Evolutionary conservation across 768 basidiomycete species (phyloP), one percentile per base, ranked within the genome.

Genomic region (Lactarius indigo): DNA sequence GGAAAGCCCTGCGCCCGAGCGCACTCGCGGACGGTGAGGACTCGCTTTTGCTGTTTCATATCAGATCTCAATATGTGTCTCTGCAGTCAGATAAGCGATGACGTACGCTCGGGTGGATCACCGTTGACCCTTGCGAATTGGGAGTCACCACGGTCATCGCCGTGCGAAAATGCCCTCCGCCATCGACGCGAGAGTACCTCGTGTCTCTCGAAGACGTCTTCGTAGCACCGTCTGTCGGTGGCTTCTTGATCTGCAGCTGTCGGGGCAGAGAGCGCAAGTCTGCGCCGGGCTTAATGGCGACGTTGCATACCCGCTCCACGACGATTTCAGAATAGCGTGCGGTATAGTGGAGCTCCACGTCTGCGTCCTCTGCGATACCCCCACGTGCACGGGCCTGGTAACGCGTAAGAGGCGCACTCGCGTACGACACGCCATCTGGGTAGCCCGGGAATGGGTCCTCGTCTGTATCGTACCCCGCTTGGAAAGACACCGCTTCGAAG

Each of bases 1-100:
- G 89, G 89, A 70, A 93, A 92, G 0, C 91, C 91, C 76, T 93
- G 91, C 0, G 87, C 84, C 28, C 91, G 82, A 20, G 90, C 90
- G 23, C 64, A 68, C 55, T 67, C 60, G 13, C 68, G 61, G n/a
- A 64, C 64, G 31, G 65, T 64, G 47, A 90, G 72, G 30, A 90
- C 82, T 8, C 91, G 84, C 69, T 85, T 85, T 88, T 92, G 89
- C 87, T 92, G 70, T 50, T 18, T 6, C 15, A 31, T 6, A 31
- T 23, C 23, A 5, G 7, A 9, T 26, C 31, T 52, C 50, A 58
- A 44, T 59, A 33, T 31, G 18, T 15, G 10, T 1, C 26, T 5
- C 20, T 42, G 57, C 61, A 2, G 30, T n/a, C 9, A 20, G 33
- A 33, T n/a, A 31, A 17, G 20, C 23, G 10, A 23, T 26, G 33